Evolutionary conservation across 306 rosid genomes (phyloP), one percentile per base, ranked within the genome.

Genomic region (Dryas octopetala): DNA sequence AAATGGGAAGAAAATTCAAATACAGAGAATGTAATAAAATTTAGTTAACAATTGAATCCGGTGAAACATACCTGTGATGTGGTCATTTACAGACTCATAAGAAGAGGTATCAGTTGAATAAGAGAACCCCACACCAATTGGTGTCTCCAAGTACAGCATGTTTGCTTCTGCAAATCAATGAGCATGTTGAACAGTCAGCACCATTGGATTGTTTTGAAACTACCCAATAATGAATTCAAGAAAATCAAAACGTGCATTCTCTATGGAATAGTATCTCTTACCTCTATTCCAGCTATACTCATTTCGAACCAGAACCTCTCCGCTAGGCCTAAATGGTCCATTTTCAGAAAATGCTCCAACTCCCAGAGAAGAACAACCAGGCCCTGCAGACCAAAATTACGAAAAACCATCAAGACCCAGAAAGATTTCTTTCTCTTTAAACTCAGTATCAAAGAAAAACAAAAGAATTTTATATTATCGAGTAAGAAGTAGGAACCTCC

Each of bases 351-450:
- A 87, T 44, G 90, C 88, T 47, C 90, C 90, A 62, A 87, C 90
- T 45, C 90, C 90, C 60, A 87, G 57, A n/a, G 90, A 87, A 76
- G 90, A 87, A 79, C 90, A 87, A 46, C 90, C 90, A 74, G 90
- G 90, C 45, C 90, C 90, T 86, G 82, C 46, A 48, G 23, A 15
- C 38, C 65, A 51, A 49, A 38, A 15, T 40, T 9, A 23, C n/a
- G 46, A 19, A 32, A 17, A 62, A n/a, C 16, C 50, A 59, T 59
- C 12, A 46, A 72, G 3, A 52, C 74, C 74, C 62, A 69, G 61
- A 63, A 26, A 52, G 57, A 53, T 43, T 7, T 14, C 53, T 28
- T 32, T 5, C 5, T 63, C 5, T 15, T 0, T 4, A 63, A 40
- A 63, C 49, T 8, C 49, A 63, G 26, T 15, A 14, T 4, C 6